Evolutionary conservation across 2,329 filamentous ascomycete species (phyloP).

Genomic region (Aspergillus novofumigatus): DNA sequence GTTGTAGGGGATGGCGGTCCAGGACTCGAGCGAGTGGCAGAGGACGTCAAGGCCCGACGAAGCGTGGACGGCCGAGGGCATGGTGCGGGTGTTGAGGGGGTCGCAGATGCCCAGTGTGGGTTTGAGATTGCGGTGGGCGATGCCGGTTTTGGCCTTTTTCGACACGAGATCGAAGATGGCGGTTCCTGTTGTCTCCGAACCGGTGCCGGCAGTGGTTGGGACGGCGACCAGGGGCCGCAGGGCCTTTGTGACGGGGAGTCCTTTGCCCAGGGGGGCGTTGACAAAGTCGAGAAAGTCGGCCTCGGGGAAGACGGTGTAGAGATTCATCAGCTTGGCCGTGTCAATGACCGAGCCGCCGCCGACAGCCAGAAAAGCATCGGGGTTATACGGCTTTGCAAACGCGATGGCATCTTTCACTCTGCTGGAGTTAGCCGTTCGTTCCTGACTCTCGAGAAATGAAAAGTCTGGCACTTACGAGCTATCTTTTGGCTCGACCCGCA

Average conservation of each 20-base stretch:
- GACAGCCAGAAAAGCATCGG: slow-evolving; percentile 90
- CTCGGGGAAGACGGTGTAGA: slow-evolving; percentile 86
- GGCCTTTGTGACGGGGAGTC: slow-evolving; percentile 66
- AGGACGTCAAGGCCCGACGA: slow-evolving; percentile 90
- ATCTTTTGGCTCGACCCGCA: slow-evolving; percentile 89
- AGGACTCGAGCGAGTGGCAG: slow-evolving; percentile 92
- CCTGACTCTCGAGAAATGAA: too few relatives aligned
- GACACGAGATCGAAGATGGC: slow-evolving; percentile 95
- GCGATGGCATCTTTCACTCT: slow-evolving; percentile 86
- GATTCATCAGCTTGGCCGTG: slow-evolving; percentile 97
- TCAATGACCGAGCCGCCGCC: slow-evolving; percentile 94
- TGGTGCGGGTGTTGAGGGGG: slow-evolving; percentile 87
- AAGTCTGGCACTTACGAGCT: slow-evolving; percentile 74
- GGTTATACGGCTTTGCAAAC: slow-evolving; percentile 72
- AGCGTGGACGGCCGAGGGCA: slow-evolving; percentile 91
- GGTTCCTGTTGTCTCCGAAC: slow-evolving; percentile 92
- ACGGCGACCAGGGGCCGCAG: slow-evolving; percentile 76
- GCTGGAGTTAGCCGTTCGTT: slow-evolving; percentile 28
- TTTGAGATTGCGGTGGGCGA: slow-evolving; percentile 92
- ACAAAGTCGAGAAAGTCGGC: slow-evolving; percentile 97
- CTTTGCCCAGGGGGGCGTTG: slow-evolving; percentile 87
- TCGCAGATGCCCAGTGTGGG: slow-evolving; percentile 86
- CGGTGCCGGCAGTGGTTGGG: slow-evolving; percentile 80
- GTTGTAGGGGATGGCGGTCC: slow-evolving; percentile 94
- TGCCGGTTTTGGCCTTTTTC: slow-evolving; percentile 88